A percentile compares a stretch with the other conserved stretches of the same genome.
phyloP scores from a whole-genome alignment of 306 rosid genomes.

The Malus sieversii region DNA sequence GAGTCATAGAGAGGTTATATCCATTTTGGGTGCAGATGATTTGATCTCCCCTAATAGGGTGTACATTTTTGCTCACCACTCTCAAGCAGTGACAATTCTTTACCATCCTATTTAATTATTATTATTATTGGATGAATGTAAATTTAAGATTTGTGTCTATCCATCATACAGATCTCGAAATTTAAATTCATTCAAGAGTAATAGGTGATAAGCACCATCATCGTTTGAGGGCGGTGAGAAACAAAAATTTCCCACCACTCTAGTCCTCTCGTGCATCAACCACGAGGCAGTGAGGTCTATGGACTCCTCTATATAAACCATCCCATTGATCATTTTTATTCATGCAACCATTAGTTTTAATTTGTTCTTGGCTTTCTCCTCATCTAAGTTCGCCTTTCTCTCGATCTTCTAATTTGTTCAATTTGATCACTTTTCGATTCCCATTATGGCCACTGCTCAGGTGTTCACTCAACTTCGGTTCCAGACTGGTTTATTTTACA shows the following conservation, averaged over 20 bases:
- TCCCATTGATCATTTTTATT: slow-evolving; percentile 11
- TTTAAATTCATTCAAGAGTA: too few species aligned
- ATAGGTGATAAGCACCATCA: too few species aligned
- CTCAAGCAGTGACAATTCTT: too few species aligned
- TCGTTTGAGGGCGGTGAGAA: too few species aligned
- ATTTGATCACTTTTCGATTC: not conserved
- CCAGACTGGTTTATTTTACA: not conserved
- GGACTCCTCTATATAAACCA: slow-evolving; percentile 2
- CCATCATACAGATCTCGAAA: too few species aligned
- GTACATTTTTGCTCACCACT: too few species aligned
- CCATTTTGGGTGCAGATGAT: too few species aligned
- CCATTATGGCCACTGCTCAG: slow-evolving; percentile 63
- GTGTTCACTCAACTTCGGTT: slow-evolving; percentile 16
- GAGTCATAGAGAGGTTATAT: too few species aligned
- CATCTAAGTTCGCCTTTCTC: not conserved
- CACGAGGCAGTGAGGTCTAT: not conserved
- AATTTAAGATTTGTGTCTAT: too few species aligned
- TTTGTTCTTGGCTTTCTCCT: slow-evolving; percentile 10
- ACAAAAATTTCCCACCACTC: not conserved
- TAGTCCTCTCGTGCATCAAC: not conserved
- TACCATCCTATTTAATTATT: too few species aligned
- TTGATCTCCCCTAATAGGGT: too few species aligned
- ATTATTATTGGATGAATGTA: too few species aligned
- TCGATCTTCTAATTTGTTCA: slow-evolving; percentile 1
- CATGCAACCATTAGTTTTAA: slow-evolving; percentile 11